Evolutionary conservation across 495 filamentous ascomycete species (phyloP).

Genomic region (Rusavskia elegans): DNA sequence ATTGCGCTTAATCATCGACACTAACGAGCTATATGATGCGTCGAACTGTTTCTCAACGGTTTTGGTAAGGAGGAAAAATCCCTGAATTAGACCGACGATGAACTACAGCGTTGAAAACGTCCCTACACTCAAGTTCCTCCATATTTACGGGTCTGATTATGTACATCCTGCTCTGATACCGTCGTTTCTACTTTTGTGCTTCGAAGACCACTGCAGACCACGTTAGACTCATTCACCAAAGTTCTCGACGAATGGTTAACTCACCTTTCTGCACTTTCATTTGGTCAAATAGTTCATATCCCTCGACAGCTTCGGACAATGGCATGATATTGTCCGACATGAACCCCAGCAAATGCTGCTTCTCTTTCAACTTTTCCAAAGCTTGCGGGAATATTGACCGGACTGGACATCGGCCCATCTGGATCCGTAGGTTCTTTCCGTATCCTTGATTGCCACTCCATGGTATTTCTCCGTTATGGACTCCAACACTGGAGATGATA

Average conservation of each 20-base stretch:
- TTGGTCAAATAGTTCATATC: constrained; percentile 80
- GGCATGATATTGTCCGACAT: constrained; percentile 94
- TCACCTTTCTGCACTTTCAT: constrained; percentile 83
- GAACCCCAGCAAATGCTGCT: constrained; percentile 69
- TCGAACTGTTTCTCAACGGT: too few species aligned
- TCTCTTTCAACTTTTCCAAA: constrained; percentile 60
- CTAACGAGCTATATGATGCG: too few species aligned
- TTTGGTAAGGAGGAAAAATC: too few species aligned
- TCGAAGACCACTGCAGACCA: constrained; percentile 33
- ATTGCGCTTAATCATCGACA: too few species aligned
- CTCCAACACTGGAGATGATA: constrained; percentile 74
- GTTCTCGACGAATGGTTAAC: background rate
- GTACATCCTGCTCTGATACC: background rate
- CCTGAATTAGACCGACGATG: too few species aligned
- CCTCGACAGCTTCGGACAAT: constrained; percentile 65
- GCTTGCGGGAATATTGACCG: constrained; percentile 68
- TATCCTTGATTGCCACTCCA: constrained; percentile 64
- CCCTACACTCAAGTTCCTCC: too few species aligned
- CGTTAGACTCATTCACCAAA: background rate
- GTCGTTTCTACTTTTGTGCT: constrained; percentile 26
- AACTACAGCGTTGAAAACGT: too few species aligned
- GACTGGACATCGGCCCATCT: constrained; percentile 91
- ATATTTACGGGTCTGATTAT: background rate
- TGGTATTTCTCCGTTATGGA: constrained; percentile 71
- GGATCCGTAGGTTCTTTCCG: constrained; percentile 75